These are phyloP conservation scores for Tetracladium maxilliforme DNA, from an alignment of 2,329 filamentous ascomycete species.

Conservation along the genomic window DNA sequence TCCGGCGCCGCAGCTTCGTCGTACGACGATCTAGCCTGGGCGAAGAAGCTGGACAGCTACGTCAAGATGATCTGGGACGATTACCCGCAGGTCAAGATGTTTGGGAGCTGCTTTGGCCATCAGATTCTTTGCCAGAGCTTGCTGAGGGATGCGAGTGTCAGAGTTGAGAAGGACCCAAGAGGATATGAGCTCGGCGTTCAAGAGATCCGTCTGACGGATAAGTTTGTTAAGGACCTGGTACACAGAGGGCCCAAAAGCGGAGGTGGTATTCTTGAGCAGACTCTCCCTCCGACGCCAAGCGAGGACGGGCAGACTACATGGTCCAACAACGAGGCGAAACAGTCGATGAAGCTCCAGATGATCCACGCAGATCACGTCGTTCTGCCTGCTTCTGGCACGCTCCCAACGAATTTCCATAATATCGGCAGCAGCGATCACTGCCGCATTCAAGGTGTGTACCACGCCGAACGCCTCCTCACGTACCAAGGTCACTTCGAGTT, in stretches of 20 bases:
- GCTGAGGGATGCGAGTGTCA: conserved; percentile 11
- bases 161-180: conserved; percentile 11
- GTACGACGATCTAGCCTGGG: conserved; percentile 7
- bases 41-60: conserved; percentile 7
- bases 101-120: conserved; percentile 27
- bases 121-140: conserved; percentile 23
- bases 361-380: conserved; percentile 19
- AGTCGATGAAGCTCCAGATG: conserved; percentile 16
- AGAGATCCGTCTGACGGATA: no score
- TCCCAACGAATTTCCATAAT: conserved; percentile 6
- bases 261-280: no score
- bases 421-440: conserved; percentile 16
- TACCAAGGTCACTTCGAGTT: conserved; percentile 28
- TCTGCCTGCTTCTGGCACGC: conserved; percentile 3
- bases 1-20: conserved; percentile 13
- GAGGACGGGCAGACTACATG: no score
- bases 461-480: conserved; percentile 20
- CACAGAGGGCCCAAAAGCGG: no score
- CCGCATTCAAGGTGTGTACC: conserved; percentile 20
- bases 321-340: no score
- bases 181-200: conserved; percentile 18
- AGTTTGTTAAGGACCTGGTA: no score
- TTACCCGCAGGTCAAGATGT: conserved; percentile 17
- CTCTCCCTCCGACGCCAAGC: no score
- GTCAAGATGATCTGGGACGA: conserved; percentile 13